Conservation (phyloP, 2,329 filamentous ascomycete genomes). For the Diplodia seriata region DNA sequence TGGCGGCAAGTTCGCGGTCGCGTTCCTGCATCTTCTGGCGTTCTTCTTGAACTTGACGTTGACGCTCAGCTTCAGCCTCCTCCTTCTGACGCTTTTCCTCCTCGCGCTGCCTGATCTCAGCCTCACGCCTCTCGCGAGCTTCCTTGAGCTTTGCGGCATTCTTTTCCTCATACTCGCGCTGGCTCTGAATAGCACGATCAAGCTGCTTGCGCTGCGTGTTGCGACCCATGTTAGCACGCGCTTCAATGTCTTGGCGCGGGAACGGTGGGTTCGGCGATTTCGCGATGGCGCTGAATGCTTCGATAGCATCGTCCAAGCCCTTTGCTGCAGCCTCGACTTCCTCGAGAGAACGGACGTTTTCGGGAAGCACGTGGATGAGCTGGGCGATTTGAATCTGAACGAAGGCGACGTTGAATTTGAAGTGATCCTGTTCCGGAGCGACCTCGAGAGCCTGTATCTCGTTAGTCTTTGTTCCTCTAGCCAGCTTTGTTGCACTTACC, state of each 20-base stretch:
- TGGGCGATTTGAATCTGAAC: conserved; percentile 94
- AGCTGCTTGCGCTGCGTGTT: conserved; percentile 95
- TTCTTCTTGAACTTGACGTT: conserved; percentile 85
- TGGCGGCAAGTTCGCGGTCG: conserved; percentile 73
- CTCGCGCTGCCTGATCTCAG: conserved; percentile 78
- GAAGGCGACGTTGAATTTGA: conserved; percentile 97
- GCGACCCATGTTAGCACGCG: conserved; percentile 94
- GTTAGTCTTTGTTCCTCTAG: conserved; percentile 37
- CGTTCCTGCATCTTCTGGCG: conserved; percentile 79
- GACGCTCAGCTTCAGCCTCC: conserved; percentile 74
- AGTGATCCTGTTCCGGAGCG: conserved; percentile 83
- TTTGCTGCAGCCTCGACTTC: conserved; percentile 82
- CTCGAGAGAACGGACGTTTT: conserved; percentile 76
- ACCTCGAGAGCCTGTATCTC: conserved; percentile 70
- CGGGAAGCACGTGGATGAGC: conserved; percentile 74
- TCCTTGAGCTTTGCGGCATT: conserved; percentile 87
- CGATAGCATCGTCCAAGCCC: conserved; percentile 86
- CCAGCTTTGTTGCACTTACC: conserved; percentile 52
- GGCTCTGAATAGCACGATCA: conserved; percentile 80
- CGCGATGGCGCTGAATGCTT: conserved; percentile 66
- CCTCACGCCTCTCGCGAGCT: conserved; percentile 79
- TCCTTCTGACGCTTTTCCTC: conserved; percentile 73
- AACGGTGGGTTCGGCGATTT: conserved; percentile 77
- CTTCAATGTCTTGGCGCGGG: conserved; percentile 86
- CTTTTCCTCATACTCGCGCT: conserved; percentile 90